Conservation (phyloP, 306 rosid species). For the Quercus robur region DNA sequence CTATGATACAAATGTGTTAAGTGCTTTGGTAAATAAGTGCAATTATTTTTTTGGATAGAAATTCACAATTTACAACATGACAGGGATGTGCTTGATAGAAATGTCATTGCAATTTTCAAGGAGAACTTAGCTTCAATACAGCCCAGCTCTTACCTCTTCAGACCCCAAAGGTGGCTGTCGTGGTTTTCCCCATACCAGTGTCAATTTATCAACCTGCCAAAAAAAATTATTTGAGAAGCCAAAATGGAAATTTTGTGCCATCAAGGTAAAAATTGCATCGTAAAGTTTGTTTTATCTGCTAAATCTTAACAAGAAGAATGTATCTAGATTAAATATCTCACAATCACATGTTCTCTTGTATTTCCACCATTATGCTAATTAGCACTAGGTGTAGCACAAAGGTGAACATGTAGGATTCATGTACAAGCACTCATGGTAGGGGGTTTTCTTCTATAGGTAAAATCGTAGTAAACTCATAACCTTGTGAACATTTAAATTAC, state of each 20-base stretch:
- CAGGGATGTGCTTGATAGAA: background rate
- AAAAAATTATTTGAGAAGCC: background rate
- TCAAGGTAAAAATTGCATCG: background rate
- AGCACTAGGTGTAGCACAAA: background rate
- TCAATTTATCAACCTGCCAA: conserved; percentile 66
- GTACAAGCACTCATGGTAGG: background rate
- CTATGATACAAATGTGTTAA: background rate
- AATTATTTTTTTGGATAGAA: background rate
- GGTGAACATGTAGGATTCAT: background rate
- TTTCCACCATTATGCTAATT: background rate
- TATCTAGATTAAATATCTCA: background rate
- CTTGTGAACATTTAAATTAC: background rate
- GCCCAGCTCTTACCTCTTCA: conserved; percentile 63
- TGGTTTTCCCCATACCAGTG: conserved; percentile 91
- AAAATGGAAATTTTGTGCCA: background rate
- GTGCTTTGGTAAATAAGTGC: background rate
- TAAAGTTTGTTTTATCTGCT: background rate
- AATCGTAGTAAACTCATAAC: background rate
- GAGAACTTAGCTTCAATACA: conserved; percentile 18
- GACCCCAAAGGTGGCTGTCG: conserved; percentile 76
- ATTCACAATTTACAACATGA: conserved; percentile 8
- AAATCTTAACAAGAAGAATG: background rate
- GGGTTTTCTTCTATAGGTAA: background rate
- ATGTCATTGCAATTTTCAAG: background rate
- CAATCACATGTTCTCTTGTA: background rate